A percentile compares a stretch with the other conserved stretches of the same genome.
phyloP scores from a whole-genome alignment of 768 basidiomycete genomes.

The Phaeolepiota aurea region DNA sequence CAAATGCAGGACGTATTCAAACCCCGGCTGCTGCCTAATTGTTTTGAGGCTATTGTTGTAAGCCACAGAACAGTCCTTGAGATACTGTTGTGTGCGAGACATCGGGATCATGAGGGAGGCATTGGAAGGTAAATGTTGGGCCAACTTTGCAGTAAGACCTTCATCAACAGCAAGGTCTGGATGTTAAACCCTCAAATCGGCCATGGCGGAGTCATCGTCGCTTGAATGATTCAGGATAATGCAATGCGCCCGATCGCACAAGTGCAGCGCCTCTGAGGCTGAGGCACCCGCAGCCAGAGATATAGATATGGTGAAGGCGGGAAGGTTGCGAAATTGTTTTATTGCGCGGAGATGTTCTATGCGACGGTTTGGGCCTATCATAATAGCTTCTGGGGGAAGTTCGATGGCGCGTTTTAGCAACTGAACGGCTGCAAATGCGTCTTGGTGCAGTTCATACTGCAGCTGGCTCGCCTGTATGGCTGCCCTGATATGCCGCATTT shows the following conservation, averaged over 20 bases:
- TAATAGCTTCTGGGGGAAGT: background rate
- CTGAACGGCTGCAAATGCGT: background rate
- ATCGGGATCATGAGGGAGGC: background rate
- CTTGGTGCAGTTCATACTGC: background rate
- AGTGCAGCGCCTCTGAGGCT: background rate
- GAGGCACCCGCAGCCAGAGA: slow-evolving; percentile 1
- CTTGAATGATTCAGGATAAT: slow-evolving; percentile 7
- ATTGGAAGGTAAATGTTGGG: background rate
- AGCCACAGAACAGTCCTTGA: background rate
- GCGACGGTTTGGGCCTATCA: background rate
- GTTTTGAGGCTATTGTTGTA: background rate
- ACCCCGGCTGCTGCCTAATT: slow-evolving; percentile 6
- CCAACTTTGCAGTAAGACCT: background rate
- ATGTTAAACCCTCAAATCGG: background rate
- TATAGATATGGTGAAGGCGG: background rate
- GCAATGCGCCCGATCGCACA: slow-evolving; percentile 2
- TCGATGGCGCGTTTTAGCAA: background rate
- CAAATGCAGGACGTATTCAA: slow-evolving; percentile 8
- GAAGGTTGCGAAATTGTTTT: background rate
- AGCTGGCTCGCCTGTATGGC: background rate
- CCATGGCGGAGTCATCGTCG: slow-evolving; percentile 1
- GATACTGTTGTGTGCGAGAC: background rate
- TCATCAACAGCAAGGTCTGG: slow-evolving; percentile 2
- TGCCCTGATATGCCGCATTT: background rate
- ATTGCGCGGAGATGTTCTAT: slow-evolving; percentile 1